Conservation (phyloP, 176 grass and related monocot species). For the Cenchrus purpureus region DNA sequence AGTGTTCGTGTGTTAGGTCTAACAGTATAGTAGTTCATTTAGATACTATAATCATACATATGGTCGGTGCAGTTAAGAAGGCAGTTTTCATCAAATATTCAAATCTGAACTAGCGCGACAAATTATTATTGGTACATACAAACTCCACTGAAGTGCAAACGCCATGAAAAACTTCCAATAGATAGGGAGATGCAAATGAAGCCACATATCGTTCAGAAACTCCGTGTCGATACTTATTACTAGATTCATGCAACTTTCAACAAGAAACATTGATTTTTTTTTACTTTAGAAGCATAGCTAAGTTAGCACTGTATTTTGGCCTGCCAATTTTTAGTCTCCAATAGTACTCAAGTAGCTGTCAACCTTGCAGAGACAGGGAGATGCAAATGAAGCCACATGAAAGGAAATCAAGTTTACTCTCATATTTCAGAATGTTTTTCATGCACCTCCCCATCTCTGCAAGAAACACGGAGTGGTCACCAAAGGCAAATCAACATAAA, state of each 20-base stretch:
- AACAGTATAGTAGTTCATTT: too few species aligned
- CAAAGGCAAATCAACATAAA: not conserved
- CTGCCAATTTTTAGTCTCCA: not conserved
- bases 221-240: not conserved
- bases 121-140: not conserved
- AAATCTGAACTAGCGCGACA: not conserved
- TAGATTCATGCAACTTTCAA: not conserved
- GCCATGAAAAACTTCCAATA: not conserved
- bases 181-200: too few species aligned
- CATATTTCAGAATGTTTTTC: constrained; percentile 5
- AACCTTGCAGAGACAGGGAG: not conserved
- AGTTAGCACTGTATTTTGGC: not conserved
- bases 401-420: not conserved
- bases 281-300: too few species aligned
- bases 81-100: not conserved
- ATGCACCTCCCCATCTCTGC: too few species aligned
- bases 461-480: not conserved
- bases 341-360: not conserved
- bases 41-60: not conserved
- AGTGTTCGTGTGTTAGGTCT: too few species aligned
- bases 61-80: too few species aligned
- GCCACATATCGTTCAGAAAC: not conserved
- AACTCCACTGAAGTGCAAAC: too few species aligned
- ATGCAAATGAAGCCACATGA: not conserved
- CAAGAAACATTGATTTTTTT: not conserved